Percentiles rank a stretch among this genome's conserved stretches.
Conservation (phyloP, 2,329 filamentous ascomycete species). For the Colletotrichum eremochloae region DNA sequence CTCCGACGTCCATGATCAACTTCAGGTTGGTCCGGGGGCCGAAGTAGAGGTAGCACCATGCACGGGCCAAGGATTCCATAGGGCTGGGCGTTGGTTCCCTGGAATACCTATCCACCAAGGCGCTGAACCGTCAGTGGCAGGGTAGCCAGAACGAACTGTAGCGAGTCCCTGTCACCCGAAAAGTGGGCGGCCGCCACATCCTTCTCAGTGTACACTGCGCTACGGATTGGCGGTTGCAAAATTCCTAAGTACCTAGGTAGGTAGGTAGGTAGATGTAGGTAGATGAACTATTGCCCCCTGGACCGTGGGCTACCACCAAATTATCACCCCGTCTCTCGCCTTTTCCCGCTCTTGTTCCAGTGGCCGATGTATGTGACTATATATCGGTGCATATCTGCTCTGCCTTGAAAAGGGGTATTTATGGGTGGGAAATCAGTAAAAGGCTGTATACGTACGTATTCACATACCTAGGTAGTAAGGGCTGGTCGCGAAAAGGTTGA, state of each 20-base stretch:
- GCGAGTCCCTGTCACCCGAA: not conserved
- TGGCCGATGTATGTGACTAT: not conserved
- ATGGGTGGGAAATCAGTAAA: not conserved
- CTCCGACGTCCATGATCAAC: conserved; percentile 2
- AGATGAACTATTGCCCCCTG: not conserved
- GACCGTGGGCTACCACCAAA: conserved; percentile 34
- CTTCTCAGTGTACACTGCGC: too few species aligned
- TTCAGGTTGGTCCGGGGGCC: conserved; percentile 10
- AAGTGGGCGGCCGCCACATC: not conserved
- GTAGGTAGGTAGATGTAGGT: too few species aligned
- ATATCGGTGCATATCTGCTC: not conserved
- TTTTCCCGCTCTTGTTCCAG: conserved; percentile 1
- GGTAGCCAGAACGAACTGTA: not conserved
- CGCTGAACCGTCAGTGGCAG: not conserved
- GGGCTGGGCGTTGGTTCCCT: conserved; percentile 20
- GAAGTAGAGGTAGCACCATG: conserved; percentile 25
- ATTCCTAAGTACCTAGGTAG: too few species aligned
- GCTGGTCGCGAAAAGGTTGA: not conserved
- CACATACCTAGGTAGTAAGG: not conserved
- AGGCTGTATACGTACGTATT: not conserved
- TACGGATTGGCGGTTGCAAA: too few species aligned
- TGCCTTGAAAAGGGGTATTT: not conserved
- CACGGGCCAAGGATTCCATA: conserved; percentile 35
- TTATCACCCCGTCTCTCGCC: not conserved
- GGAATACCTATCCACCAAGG: not conserved